Conservation (phyloP, 2,329 filamentous ascomycete genomes). For the Didymella arachidicola region DNA sequence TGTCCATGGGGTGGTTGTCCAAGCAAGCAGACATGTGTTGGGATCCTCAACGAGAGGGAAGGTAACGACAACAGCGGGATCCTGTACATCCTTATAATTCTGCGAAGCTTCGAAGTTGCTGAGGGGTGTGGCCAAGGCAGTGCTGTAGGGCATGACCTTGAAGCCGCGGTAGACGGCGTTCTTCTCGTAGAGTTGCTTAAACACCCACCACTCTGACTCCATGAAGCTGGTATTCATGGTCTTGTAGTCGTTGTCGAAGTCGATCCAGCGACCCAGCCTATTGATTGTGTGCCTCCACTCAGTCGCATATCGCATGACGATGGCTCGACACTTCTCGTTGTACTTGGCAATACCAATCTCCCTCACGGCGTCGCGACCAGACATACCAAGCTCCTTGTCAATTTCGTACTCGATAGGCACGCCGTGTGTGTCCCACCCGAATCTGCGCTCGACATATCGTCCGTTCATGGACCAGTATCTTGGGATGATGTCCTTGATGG, state of each 20-base stretch:
- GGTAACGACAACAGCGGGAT: constrained; percentile 86
- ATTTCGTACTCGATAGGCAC: constrained; percentile 97
- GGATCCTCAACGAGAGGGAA: constrained; percentile 84
- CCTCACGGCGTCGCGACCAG: constrained; percentile 84
- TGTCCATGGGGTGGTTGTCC: constrained; percentile 92
- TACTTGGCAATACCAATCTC: constrained; percentile 87
- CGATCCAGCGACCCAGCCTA: constrained; percentile 91
- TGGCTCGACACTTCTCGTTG: constrained; percentile 88
- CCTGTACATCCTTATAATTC: constrained; percentile 92
- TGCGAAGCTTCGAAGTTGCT: constrained; percentile 95
- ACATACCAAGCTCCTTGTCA: constrained; percentile 92
- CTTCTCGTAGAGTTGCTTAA: constrained; percentile 92
- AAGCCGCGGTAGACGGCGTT: constrained; percentile 88
- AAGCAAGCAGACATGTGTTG: constrained; percentile 78
- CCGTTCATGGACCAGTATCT: constrained; percentile 98
- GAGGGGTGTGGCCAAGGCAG: constrained; percentile 84
- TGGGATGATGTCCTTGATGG: constrained; percentile 96
- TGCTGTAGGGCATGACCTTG: constrained; percentile 94
- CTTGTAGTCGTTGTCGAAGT: constrained; percentile 98
- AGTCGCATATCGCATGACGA: constrained; percentile 87
- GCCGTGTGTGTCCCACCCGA: constrained; percentile 96
- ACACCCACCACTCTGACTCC: constrained; percentile 97
- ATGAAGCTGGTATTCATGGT: constrained; percentile 96
- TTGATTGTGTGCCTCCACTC: constrained; percentile 93
- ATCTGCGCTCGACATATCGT: constrained; percentile 87